These are phyloP conservation scores for Haplosporangium sp. DNA, from an alignment of 371 early-diverging fungal species.

Conservation along the genomic window DNA sequence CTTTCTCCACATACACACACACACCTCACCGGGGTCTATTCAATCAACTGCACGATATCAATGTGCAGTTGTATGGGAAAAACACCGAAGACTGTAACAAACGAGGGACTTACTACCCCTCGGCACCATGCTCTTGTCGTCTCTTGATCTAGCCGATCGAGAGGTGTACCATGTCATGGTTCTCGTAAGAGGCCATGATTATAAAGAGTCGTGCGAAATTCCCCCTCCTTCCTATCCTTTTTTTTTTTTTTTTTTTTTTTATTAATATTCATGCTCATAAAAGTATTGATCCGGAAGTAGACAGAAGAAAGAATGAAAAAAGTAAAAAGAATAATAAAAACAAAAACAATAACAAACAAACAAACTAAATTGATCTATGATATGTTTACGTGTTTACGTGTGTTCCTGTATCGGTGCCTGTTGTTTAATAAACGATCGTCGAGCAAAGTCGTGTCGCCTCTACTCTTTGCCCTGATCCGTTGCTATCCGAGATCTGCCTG, in stretches of 20 bases:
- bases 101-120: conserved; percentile 52
- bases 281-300: neutral
- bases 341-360: conserved; percentile 1
- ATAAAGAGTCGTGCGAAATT: conserved; percentile 40
- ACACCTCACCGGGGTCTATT: conserved; percentile 48
- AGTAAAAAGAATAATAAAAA: neutral
- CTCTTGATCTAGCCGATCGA: conserved; percentile 9
- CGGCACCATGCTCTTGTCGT: conserved; percentile 40
- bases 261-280: neutral
- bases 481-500: too few species aligned
- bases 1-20: conserved; percentile 12
- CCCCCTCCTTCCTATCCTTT: neutral
- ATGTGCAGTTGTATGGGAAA: conserved; percentile 54
- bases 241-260: neutral
- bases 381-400: neutral
- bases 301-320: neutral
- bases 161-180: conserved; percentile 20
- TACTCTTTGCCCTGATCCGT: too few species aligned
- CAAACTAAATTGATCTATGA: neutral
- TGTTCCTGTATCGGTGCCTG: neutral
- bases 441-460: too few species aligned
- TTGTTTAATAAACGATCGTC: neutral
- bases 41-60: conserved; percentile 47
- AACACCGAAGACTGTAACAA: conserved; percentile 51
- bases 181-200: neutral